These are phyloP conservation scores for Lactarius tabidus DNA, from an alignment of 768 basidiomycete genomes.

Conservation along the genomic window DNA sequence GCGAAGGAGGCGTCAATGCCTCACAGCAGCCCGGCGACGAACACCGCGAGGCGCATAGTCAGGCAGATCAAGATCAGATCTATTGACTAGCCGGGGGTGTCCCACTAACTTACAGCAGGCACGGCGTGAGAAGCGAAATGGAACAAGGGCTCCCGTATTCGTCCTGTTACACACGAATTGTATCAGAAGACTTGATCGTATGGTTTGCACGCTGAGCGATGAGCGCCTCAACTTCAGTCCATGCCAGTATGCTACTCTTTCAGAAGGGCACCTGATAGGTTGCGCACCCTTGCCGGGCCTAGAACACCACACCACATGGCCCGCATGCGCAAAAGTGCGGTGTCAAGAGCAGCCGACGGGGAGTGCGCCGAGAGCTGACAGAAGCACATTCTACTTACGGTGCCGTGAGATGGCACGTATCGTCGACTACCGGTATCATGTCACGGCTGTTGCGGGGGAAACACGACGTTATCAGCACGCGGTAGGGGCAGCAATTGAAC, in stretches of 20 bases:
- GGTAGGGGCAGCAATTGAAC: background rate
- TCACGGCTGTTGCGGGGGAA: background rate
- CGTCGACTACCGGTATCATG: background rate
- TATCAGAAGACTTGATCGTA: background rate
- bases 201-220: background rate
- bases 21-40: background rate
- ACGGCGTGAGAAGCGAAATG: background rate
- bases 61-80: background rate
- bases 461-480: background rate
- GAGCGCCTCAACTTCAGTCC: background rate
- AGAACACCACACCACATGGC: background rate
- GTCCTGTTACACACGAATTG: background rate
- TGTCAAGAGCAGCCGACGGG: background rate
- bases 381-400: background rate
- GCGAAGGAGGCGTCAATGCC: background rate
- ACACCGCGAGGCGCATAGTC: background rate
- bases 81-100: background rate
- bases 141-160: background rate
- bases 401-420: slow-evolving; percentile 3
- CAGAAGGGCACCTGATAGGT: background rate
- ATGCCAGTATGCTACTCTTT: background rate
- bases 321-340: background rate
- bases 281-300: background rate
- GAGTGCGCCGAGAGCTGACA: background rate
- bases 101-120: background rate